phyloP scores from a whole-genome alignment of 148 eudicot species.

The Chenopodium berlandieri region DNA sequence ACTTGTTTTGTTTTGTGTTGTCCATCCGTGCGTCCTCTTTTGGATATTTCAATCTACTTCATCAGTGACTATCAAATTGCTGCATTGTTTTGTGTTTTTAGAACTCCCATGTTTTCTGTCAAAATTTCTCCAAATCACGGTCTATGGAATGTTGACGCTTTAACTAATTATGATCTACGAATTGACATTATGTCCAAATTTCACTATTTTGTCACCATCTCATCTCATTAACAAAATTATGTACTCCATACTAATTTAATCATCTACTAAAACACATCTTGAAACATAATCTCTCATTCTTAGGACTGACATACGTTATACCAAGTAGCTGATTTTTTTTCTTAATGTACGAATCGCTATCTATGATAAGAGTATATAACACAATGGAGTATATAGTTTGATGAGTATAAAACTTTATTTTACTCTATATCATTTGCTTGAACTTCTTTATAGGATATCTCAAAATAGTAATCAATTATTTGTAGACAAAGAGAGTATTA shows the following conservation, averaged over 20 bases:
- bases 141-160: neutral
- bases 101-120: neutral
- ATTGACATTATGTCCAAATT: neutral
- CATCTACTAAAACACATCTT: too few relatives aligned
- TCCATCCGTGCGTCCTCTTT: constrained; percentile 14
- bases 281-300: neutral
- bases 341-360: too few relatives aligned
- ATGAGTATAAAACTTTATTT: too few relatives aligned
- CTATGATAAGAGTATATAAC: too few relatives aligned
- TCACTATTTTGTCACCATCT: neutral
- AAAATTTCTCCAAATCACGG: too few relatives aligned
- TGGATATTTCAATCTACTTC: neutral
- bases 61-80: neutral
- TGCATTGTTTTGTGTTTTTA: neutral
- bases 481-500: too few relatives aligned
- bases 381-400: too few relatives aligned
- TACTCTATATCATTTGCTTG: too few relatives aligned
- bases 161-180: neutral
- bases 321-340: too few relatives aligned
- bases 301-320: neutral
- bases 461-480: too few relatives aligned
- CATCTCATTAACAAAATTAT: neutral
- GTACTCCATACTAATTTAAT: neutral
- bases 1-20: neutral
- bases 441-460: too few relatives aligned